A percentile compares a stretch with the other conserved stretches of the same genome.
These are phyloP conservation scores for Dictyostelium firmibasis DNA, from an alignment of 78 protist species.

Conservation along the genomic window DNA sequence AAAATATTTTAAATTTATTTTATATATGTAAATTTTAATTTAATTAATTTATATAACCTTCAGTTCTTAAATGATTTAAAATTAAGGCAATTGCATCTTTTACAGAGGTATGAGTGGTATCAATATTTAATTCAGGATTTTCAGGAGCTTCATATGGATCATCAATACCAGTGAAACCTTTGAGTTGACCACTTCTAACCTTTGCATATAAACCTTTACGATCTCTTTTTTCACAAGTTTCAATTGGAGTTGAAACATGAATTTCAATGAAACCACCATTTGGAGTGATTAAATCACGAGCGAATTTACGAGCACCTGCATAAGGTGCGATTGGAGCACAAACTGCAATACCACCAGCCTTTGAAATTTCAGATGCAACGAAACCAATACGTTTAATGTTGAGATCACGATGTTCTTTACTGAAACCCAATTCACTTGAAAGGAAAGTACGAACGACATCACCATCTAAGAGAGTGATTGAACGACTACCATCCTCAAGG, in stretches of 20 bases:
- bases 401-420: conserved; percentile 70
- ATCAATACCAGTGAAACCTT: conserved; percentile 84
- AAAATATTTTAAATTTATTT: background rate
- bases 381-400: conserved; percentile 78
- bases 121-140: conserved; percentile 73
- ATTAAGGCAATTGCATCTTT: conserved; percentile 37
- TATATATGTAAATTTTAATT: background rate
- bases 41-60: conserved; percentile 46
- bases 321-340: conserved; percentile 87
- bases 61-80: conserved; percentile 46
- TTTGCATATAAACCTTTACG: conserved; percentile 83
- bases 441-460: conserved; percentile 73
- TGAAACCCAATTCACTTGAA: conserved; percentile 63
- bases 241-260: conserved; percentile 74
- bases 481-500: conserved; percentile 17
- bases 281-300: conserved; percentile 13
- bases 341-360: conserved; percentile 77
- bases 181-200: conserved; percentile 77
- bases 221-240: conserved; percentile 79
- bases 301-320: conserved; percentile 17
- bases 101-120: conserved; percentile 57
- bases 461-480: conserved; percentile 74
- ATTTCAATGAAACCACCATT: conserved; percentile 67
- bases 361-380: conserved; percentile 69
- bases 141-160: conserved; percentile 82